Base-by-base conservation (phyloP, 2,329 filamentous ascomycete species). In the Pseudogymnoascus pannorum region DNA sequence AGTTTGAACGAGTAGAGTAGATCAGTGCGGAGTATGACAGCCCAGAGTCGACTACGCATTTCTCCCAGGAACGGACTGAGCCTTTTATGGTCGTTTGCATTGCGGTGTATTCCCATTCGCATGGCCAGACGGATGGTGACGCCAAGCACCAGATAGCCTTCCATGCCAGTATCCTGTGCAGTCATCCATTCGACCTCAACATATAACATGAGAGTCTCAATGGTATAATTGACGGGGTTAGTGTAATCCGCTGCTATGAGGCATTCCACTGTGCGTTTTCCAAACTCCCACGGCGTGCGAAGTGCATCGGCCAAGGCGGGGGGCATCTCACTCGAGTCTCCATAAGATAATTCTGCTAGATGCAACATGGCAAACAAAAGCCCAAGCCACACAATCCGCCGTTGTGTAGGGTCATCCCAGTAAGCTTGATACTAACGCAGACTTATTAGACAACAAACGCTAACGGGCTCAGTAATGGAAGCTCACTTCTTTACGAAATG, bases 181-280 rank as follows among this genome's bases (percentile, higher is more conserved):
- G 33, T 62, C 18, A 65, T 59, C 62, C 64, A 62, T 57, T 65
- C 62, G n/a, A 57, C 40, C 48, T 63, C 29, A 12, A 62, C 38
- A 24, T 64, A 62, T 7, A 64, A 31, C 11, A 65, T 57, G 7
- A 65, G 20, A 9, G 60, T 59, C 26, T 64, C 62, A 24, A 65
- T 42, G 4, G 64, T 65, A 22, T 65, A 60, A 11, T 29, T 22
- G 4, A 60, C 60, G 2, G 64, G 64, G 18, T 59, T 57, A 2
- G 64, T 64, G 26, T 64, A 65, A 38, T 64, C 58, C 2, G 62
- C 58, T 14, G 64, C 60, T 26, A 64, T 31, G 18, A 65, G 38
- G 33, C 60, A 60, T 61, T 64, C 44, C 8, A 65, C 38, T n/a
- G 62, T 62, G 20, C 20, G 31, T 16, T n/a, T 54, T 62, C 59